Evolutionary conservation across 768 basidiomycete species (phyloP), one percentile per base, ranked within the genome.

Genomic region (Calocybe cyanea): DNA sequence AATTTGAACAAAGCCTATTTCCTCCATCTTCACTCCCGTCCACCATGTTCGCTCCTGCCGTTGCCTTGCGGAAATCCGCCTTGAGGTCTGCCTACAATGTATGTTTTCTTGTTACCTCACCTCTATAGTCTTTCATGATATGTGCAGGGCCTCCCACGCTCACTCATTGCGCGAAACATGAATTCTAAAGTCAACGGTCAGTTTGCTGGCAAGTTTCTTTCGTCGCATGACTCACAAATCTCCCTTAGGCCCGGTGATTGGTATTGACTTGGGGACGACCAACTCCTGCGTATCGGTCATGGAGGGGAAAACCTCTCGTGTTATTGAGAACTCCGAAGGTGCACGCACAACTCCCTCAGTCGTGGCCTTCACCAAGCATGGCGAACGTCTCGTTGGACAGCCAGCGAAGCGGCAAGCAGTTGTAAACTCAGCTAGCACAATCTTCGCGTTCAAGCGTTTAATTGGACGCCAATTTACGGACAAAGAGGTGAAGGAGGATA

Each of bases 291-390:
- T 93, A 47, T 83, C 87, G 39, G 78, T 96, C 51, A 96, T 95
- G 91, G 94, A 97, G 73, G 94, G 92, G 56, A 85, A 95, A 73
- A 86, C 84, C 28, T 81, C 94, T 40, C 87, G 90, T 55, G 95
- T 98, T 53, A 87, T 99, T 56, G 96, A 97, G 71, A 98, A 98
- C 73, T 74, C 94, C 4, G 95, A 98, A 73, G 95, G 96, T 74
- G 89, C 88, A 46, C 84, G 96, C 56, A 98, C 96, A 52, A 99
- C 96, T 13, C 96, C 96, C 2, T 99, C 96, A 31, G 92, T 97
- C 45, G 92, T 98, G 55, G 95, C 95, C 31, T 99, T 99, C 78
- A 92, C 96, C 45, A 96, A 97, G 67, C 93, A 97, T 58, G 92
- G 92, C 46, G 96, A 99, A 65, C 92, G 95, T 48, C 77, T 97